These are phyloP conservation scores for Kodamaea lidongshanica DNA, from an alignment of 805 yeast species.

Conservation along the genomic window DNA sequence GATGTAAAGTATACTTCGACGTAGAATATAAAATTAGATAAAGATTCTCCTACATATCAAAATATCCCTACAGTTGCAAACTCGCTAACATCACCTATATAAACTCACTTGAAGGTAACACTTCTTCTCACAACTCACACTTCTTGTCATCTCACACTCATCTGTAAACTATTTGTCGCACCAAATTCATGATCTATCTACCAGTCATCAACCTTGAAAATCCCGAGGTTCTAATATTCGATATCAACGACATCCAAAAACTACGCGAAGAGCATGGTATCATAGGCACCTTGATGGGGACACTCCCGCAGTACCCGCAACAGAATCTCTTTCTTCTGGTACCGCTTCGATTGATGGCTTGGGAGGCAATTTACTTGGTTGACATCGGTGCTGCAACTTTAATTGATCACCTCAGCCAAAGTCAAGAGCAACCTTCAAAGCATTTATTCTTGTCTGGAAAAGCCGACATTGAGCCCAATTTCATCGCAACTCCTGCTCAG, in stretches of 20 bases:
- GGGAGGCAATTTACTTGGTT: slow-evolving; percentile 68
- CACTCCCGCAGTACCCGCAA: slow-evolving; percentile 86
- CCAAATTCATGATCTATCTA: slow-evolving; percentile 11
- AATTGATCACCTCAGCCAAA: slow-evolving; percentile 31
- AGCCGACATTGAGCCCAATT: slow-evolving; percentile 4
- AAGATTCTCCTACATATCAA: too few relatives aligned
- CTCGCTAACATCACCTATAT: too few relatives aligned
- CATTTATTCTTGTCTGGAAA: too few relatives aligned
- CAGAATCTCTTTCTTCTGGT: slow-evolving; percentile 83
- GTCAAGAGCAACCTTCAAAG: too few relatives aligned
- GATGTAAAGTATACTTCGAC: too few relatives aligned
- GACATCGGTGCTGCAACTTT: slow-evolving; percentile 36
- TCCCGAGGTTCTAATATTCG: slow-evolving; percentile 50
- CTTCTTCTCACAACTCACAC: too few relatives aligned
- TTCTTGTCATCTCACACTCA: too few relatives aligned
- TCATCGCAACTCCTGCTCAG: slow-evolving; percentile 6
- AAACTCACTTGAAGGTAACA: too few relatives aligned
- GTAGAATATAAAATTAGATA: too few relatives aligned
- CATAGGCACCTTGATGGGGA: slow-evolving; percentile 74
- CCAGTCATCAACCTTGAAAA: slow-evolving; percentile 12
- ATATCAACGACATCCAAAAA: slow-evolving; percentile 43
- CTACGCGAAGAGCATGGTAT: slow-evolving; percentile 56
- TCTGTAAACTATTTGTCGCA: too few relatives aligned
- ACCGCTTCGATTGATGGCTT: slow-evolving; percentile 67
- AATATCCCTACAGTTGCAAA: too few relatives aligned